Evolutionary conservation across 2,329 filamentous ascomycete genomes (phyloP), one percentile per base, ranked within the genome.

Genomic region (Arthrobotrys entomopaga): DNA sequence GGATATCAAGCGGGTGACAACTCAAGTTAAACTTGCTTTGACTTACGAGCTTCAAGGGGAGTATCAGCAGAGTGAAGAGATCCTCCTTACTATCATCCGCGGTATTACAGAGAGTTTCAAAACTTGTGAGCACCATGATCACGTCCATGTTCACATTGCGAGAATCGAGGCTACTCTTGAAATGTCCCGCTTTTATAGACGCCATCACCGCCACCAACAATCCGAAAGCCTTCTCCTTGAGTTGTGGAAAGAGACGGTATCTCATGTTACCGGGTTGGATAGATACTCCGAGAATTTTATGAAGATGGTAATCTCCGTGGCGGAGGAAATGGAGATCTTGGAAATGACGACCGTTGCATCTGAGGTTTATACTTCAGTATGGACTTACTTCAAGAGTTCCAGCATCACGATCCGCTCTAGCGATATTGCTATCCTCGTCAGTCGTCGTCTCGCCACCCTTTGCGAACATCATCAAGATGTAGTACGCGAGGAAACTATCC

Each of bases 1-100:
- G 61, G 61, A 65, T 22, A 65, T 65, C 61, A 65, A 65, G 24
- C 50, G 61, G 16, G 61, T 65, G 8, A 65, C 38, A 6, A 65
- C 49, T 16, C 49, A 56, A 22, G 19, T 65, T 6, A 65, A 49
- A 34, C 50, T 65, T 38, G 61, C 61, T 29, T 54, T 65, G 38
- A 49, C 50, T 20, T 65, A 65, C 34, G 61, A 65, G 22, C 49
- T 48, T 15, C 61, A 65, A 57, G 61, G 61, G 16, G 52, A 65
- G 5, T 65, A 29, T 22, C 20, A 56, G 7, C 38, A 65, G 40
- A 34, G 46, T 7, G 61, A 65, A 49, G 40, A 65, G n/a, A 40
- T 65, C n/a, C 52, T 65, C 50, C 10, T 65, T 10, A 49, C 49
- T 6, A 38, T 65, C 24, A 65, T 65, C 13, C 50, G 61, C 20